These are phyloP conservation scores for Sequoia sempervirens DNA, from an alignment of 75 land plant genomes.

Conservation along the genomic window DNA sequence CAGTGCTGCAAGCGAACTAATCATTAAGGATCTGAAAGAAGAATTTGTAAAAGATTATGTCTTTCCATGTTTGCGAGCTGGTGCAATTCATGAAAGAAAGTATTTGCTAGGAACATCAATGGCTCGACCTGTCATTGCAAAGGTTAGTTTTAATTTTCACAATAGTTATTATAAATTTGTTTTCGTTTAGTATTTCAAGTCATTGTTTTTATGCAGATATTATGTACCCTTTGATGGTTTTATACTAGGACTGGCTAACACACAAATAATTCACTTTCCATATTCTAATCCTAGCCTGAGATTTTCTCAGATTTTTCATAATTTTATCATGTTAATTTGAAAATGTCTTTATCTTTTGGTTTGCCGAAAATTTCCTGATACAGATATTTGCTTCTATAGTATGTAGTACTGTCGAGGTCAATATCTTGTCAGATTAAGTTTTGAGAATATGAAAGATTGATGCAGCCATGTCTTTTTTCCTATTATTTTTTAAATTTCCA, in stretches of 20 bases:
- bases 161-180: background rate
- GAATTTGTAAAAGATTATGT: slow-evolving; percentile 94
- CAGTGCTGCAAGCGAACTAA: slow-evolving; percentile 88
- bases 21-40: slow-evolving; percentile 88
- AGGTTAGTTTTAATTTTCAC: slow-evolving; percentile 37
- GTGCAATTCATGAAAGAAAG: slow-evolving; percentile 95
- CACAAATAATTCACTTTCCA: background rate
- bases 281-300: no score
- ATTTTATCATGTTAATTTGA: no score
- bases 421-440: background rate
- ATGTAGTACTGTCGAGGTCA: background rate
- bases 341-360: no score
- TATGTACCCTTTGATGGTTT: background rate
- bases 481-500: background rate
- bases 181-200: background rate
- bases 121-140: slow-evolving; percentile 99
- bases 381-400: no score
- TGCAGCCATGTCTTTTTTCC: background rate
- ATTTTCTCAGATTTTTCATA: no score
- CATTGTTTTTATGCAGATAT: background rate
- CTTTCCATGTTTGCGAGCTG: slow-evolving; percentile 95
- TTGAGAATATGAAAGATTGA: background rate
- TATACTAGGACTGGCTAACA: background rate
- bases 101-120: slow-evolving; percentile 97
- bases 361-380: no score